Conservation (phyloP, 2,329 filamentous ascomycete species). For the Coniosporium tulheliwenetii region DNA sequence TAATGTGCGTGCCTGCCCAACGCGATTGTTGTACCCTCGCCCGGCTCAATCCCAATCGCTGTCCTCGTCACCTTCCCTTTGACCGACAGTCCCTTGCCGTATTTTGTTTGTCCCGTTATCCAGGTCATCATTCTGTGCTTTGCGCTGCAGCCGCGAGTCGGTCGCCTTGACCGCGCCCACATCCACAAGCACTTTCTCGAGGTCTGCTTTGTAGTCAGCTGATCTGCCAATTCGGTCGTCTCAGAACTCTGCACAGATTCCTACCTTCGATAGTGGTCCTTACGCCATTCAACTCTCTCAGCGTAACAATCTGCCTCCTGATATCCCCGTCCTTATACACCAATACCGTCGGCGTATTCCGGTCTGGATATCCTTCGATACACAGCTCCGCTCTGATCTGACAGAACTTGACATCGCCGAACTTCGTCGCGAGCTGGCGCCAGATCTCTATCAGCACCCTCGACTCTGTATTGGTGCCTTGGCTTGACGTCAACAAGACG, state of each 20-base stretch:
- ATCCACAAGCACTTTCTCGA: constrained; percentile 70
- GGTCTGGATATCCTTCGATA: constrained; percentile 91
- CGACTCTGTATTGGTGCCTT: constrained; percentile 72
- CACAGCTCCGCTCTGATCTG: constrained; percentile 86
- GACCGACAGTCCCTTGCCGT: constrained; percentile 25
- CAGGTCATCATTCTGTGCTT: constrained; percentile 42
- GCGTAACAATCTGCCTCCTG: constrained; percentile 77
- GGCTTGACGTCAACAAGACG: constrained; percentile 67
- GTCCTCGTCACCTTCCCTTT: constrained; percentile 30
- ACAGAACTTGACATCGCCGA: constrained; percentile 93
- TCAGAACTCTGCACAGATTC: constrained; percentile 2
- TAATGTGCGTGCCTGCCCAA: too few relatives aligned
- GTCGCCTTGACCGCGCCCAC: constrained; percentile 64
- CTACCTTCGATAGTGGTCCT: constrained; percentile 46
- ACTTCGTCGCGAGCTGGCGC: constrained; percentile 68
- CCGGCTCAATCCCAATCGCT: constrained; percentile 43
- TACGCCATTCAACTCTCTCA: constrained; percentile 61
- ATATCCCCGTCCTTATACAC: constrained; percentile 91
- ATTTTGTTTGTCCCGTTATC: constrained; percentile 32
- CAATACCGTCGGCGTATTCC: constrained; percentile 85
- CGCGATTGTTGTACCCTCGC: too few relatives aligned
- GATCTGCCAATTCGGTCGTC: neutral
- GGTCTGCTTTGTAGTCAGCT: constrained; percentile 20
- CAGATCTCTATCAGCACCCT: constrained; percentile 72
- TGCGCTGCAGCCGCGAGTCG: constrained; percentile 60